These are phyloP conservation scores for Syzygium malaccense DNA, from an alignment of 441 rosid species.

Conservation along the genomic window DNA sequence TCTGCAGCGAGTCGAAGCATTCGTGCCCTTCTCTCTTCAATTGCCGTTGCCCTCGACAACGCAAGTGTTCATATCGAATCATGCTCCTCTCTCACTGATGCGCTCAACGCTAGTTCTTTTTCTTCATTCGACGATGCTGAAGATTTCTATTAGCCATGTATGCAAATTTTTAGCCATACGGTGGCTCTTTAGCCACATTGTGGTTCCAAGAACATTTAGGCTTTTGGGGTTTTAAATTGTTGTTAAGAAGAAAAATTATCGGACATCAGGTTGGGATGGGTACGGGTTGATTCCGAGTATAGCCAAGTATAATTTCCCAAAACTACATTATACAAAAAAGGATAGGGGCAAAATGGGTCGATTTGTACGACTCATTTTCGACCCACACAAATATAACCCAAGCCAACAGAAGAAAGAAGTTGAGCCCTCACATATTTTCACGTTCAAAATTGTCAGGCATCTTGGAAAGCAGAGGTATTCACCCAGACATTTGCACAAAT, in stretches of 20 bases:
- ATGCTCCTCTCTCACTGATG: not conserved
- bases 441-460: not conserved
- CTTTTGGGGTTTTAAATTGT: not conserved
- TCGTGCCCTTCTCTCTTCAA: not conserved
- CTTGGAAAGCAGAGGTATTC: not conserved
- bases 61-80: not conserved
- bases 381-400: not conserved
- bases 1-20: not conserved
- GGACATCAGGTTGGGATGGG: not conserved
- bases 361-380: not conserved
- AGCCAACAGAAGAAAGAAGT: not conserved
- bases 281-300: not conserved
- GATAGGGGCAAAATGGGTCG: not conserved
- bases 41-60: not conserved
- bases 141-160: too few relatives aligned
- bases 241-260: not conserved
- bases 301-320: not conserved
- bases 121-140: not conserved
- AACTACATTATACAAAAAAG: too few relatives aligned
- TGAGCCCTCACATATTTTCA: not conserved
- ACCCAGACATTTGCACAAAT: not conserved
- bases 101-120: not conserved
- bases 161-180: not conserved
- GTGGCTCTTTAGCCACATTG: not conserved
- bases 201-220: not conserved